Evolutionary conservation across 129 eudicot genomes (phyloP).

Genomic region (Pseudognaphalium luteoalbum): DNA sequence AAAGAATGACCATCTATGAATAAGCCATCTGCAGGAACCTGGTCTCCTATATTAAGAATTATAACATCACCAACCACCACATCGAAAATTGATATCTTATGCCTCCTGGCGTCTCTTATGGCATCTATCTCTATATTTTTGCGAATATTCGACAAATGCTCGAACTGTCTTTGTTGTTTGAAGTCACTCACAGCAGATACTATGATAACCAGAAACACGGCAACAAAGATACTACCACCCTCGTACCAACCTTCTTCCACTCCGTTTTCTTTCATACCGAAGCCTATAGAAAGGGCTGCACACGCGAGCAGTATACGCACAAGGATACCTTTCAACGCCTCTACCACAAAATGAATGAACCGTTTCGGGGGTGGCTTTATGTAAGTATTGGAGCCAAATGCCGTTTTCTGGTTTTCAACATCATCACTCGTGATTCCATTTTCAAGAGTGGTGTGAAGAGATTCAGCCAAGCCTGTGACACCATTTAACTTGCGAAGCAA

Average conservation of each 20-base stretch:
- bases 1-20: conserved; percentile 3
- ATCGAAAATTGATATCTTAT: not conserved
- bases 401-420: not conserved
- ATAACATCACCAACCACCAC: not conserved
- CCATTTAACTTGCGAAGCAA: not conserved
- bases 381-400: not conserved
- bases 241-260: not conserved
- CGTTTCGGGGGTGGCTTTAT: not conserved
- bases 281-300: not conserved
- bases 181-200: not conserved
- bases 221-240: not conserved
- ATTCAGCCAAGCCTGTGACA: not conserved
- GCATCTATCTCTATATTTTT: not conserved
- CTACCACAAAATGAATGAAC: not conserved
- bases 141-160: not conserved
- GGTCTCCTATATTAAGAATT: not conserved
- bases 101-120: not conserved
- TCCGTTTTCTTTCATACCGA: not conserved
- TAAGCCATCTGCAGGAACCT: not conserved
- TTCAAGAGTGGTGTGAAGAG: conserved; percentile 1
- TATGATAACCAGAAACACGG: not conserved
- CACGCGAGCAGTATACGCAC: not conserved
- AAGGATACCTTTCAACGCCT: not conserved
- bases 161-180: not conserved
- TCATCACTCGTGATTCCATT: not conserved